Evolutionary conservation across 371 early-diverging fungal species (phyloP).

Genomic region (Syncephalastrum contaminatum): DNA sequence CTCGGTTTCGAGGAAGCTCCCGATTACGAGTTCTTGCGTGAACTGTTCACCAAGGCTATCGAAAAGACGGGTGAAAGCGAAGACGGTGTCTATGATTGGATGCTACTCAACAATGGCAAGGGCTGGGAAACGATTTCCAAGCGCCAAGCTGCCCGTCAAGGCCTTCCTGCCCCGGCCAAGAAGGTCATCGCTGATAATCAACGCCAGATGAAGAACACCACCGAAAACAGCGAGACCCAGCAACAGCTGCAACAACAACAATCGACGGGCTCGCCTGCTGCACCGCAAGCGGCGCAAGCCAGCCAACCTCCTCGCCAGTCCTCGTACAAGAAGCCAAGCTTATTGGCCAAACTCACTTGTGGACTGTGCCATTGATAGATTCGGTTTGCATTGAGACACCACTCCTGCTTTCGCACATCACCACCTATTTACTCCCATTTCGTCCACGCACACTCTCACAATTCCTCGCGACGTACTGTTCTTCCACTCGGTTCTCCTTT

Average conservation of each 20-base stretch:
- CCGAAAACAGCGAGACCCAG: constrained; percentile 1
- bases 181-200: constrained; percentile 16
- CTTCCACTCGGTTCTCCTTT: too few relatives aligned
- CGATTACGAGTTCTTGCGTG: constrained; percentile 83
- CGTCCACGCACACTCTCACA: too few relatives aligned
- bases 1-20: constrained; percentile 93
- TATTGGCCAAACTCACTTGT: constrained; percentile 17
- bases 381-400: too few relatives aligned
- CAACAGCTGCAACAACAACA: constrained; percentile 5
- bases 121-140: constrained; percentile 43
- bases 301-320: constrained; percentile 8
- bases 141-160: constrained; percentile 18
- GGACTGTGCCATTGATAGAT: constrained; percentile 15
- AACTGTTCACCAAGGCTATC: constrained; percentile 80
- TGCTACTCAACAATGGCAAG: constrained; percentile 61
- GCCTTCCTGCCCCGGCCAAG: constrained; percentile 17
- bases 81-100: constrained; percentile 92
- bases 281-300: constrained; percentile 1
- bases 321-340: constrained; percentile 16
- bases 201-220: constrained; percentile 3
- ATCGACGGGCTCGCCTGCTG: not conserved
- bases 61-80: constrained; percentile 67
- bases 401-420: constrained; percentile 3
- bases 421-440: too few relatives aligned
- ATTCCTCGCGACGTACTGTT: too few relatives aligned